Conservation (phyloP, 176 grass and related monocot species). For the Hyparrhenia diplandra region DNA sequence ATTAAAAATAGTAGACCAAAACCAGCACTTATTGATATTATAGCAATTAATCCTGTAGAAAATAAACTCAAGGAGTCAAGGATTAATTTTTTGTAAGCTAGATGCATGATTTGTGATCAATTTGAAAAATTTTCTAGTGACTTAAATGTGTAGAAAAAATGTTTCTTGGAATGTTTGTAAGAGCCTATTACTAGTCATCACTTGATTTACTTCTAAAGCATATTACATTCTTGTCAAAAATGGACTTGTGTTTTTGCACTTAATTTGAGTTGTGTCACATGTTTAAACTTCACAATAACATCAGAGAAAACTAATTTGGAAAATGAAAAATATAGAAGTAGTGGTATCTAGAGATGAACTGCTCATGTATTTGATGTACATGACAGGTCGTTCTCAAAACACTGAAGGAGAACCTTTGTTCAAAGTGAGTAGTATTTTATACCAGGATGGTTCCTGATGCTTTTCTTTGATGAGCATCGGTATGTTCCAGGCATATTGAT, state of each 20-base stretch:
- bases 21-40: constrained; percentile 32
- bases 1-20: constrained; percentile 15
- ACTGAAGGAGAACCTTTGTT: not conserved
- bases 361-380: not conserved
- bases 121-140: too few species aligned
- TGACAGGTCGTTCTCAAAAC: not conserved
- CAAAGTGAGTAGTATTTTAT: not conserved
- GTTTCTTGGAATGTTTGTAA: not conserved
- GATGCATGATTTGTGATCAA: too few species aligned
- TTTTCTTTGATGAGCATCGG: constrained; percentile 26
- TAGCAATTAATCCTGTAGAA: constrained; percentile 22
- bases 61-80: not conserved
- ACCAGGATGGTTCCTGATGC: constrained; percentile 6
- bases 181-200: too few species aligned
- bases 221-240: not conserved
- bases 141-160: not conserved
- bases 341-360: too few species aligned
- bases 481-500: constrained; percentile 33
- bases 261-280: not conserved
- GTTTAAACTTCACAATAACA: not conserved
- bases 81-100: too few species aligned
- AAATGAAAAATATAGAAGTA: too few species aligned
- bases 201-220: not conserved
- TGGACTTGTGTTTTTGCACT: not conserved
- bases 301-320: not conserved